Evolutionary conservation across 2,329 filamentous ascomycete species (phyloP), one percentile per base, ranked within the genome.

Genomic region (Cryphonectria japonica): DNA sequence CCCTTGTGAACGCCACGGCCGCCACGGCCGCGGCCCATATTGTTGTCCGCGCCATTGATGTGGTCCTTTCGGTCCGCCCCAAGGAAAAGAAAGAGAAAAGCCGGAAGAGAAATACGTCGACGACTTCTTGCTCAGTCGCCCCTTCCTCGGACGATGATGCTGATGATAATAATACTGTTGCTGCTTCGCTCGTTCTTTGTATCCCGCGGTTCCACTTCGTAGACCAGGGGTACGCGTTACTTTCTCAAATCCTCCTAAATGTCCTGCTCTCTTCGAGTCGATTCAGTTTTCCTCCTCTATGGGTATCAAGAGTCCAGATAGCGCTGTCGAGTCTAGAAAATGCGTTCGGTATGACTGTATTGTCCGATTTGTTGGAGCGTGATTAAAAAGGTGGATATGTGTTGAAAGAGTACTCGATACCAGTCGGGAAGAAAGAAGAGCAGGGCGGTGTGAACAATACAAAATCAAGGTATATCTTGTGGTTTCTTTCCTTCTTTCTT

Each of bases 1-100:
- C 82, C 65, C 78, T 79, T 22, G 79, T 76, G 62, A 86, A 78
- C 67, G 79, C 78, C 66, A 79, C 77, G 29, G 83, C 79, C 68
- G 80, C 76, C 70, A 81, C 74, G 67, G 79, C 79, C 52, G 68
- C 68, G 34, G 37, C 68, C 72, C 69, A 71, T 67, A 65, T 74
- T 75, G 71, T 74, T 63, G 76, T 73, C 69, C 69, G 72, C 65
- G 76, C 76, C 79, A 80, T 73, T n/a, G 66, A 43, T 59, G 63
- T 52, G 41, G 59, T 43, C 32, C 60, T 46, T 67, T 50, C 50
- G 11, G 64, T 19, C 64, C 11, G 19, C 26, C 39, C 59, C 68
- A 29, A 29, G 37, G 29, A 32, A 41, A 16, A 14, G 4, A 39
- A 8, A 61, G 14, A 32, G 29, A 46, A 46, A 22, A 43, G 7